phyloP scores from a whole-genome alignment of 2,329 filamentous ascomycete species.

The Amauroascus niger region DNA sequence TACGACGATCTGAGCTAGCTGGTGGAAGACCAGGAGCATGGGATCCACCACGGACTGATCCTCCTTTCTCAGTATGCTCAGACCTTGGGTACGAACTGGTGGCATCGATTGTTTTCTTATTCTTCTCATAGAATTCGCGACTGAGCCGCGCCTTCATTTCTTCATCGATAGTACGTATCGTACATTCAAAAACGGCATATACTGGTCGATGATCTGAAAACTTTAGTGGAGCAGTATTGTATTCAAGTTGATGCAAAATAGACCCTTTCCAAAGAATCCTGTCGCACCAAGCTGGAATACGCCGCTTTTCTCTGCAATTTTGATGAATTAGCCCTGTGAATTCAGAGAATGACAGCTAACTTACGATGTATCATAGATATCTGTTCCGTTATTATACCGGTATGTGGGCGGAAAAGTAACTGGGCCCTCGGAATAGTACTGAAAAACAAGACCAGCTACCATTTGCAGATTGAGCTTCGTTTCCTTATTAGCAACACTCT shows the following conservation, averaged over 20 bases:
- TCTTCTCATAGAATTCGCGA: slow-evolving; percentile 60
- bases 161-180: slow-evolving; percentile 72
- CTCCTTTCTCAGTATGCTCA: slow-evolving; percentile 31
- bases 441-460: slow-evolving; percentile 82
- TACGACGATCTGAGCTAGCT: slow-evolving; percentile 51
- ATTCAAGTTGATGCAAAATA: slow-evolving; percentile 72
- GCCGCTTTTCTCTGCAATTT: slow-evolving; percentile 64
- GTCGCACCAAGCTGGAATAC: slow-evolving; percentile 96
- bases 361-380: slow-evolving; percentile 84
- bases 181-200: slow-evolving; percentile 78
- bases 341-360: too few relatives aligned
- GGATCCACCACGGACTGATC: slow-evolving; percentile 73
- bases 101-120: slow-evolving; percentile 55
- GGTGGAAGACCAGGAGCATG: slow-evolving; percentile 66
- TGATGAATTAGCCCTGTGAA: too few relatives aligned
- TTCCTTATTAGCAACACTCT: background rate
- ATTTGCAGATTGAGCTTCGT: slow-evolving; percentile 81
- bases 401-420: slow-evolving; percentile 91
- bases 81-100: slow-evolving; percentile 16
- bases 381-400: slow-evolving; percentile 82
- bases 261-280: slow-evolving; percentile 78
- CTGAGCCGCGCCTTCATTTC: slow-evolving; percentile 60
- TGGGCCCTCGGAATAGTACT: slow-evolving; percentile 78
- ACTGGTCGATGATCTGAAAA: slow-evolving; percentile 98
- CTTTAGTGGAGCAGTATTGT: slow-evolving; percentile 68